These are phyloP conservation scores for Letharia lupina DNA, from an alignment of 495 filamentous ascomycete genomes.

Conservation along the genomic window DNA sequence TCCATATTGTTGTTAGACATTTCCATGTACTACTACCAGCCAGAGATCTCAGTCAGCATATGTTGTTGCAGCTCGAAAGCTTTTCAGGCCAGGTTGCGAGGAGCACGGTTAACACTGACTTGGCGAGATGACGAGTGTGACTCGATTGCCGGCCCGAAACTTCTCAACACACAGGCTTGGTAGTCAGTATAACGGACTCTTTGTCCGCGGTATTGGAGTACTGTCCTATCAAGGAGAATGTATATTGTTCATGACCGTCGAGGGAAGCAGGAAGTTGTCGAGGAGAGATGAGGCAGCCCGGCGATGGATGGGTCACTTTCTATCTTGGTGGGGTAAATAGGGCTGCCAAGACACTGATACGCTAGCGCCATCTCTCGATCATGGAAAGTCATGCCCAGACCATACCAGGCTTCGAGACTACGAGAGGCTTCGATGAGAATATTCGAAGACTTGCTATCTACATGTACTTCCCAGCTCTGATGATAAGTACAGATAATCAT, in stretches of 20 bases:
- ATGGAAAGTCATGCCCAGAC: neutral
- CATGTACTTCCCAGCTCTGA: neutral
- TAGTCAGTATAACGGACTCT: neutral
- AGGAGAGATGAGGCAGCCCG: constrained; percentile 24
- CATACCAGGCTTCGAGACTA: neutral
- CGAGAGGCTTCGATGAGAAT: neutral
- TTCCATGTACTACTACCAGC: neutral
- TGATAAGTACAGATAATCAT: neutral
- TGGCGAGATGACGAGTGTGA: neutral
- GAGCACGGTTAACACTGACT: neutral
- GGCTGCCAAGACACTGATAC: constrained; percentile 8
- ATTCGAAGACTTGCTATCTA: neutral
- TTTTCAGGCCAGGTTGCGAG: neutral
- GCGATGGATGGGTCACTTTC: constrained; percentile 5
- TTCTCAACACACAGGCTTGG: neutral
- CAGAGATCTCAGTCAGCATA: neutral
- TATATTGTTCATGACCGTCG: neutral
- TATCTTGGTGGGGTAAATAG: constrained; percentile 9
- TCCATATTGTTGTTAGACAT: neutral
- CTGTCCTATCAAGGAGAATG: neutral
- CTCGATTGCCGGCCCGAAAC: neutral
- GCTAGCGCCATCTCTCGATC: neutral
- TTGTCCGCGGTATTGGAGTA: neutral
- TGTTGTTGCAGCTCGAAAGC: neutral
- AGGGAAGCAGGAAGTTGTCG: constrained; percentile 17